These are phyloP conservation scores for Huntiella abstrusa DNA, from an alignment of 2,329 filamentous ascomycete species.

Conservation along the genomic window DNA sequence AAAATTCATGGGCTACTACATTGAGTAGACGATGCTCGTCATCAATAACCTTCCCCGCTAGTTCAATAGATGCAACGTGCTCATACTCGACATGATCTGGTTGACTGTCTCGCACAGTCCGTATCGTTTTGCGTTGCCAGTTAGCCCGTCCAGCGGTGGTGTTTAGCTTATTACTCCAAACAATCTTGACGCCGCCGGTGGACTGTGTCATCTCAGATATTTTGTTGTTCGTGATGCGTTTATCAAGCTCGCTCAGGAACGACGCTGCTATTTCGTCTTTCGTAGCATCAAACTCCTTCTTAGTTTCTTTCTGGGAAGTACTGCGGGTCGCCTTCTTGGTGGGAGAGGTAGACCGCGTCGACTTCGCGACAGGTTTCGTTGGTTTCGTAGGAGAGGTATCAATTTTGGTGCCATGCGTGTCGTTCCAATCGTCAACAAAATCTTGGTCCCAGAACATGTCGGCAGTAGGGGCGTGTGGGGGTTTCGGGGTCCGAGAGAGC, in stretches of 20 bases:
- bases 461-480: constrained; percentile 32
- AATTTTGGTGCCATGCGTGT: constrained; percentile 33
- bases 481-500: constrained; percentile 23
- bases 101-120: constrained; percentile 13
- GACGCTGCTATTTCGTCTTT: constrained; percentile 44
- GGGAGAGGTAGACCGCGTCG: not conserved
- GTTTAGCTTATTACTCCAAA: constrained; percentile 63
- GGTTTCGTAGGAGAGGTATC: constrained; percentile 2
- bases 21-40: constrained; percentile 62
- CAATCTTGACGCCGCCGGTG: constrained; percentile 51
- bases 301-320: constrained; percentile 23
- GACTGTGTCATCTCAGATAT: constrained; percentile 37
- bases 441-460: constrained; percentile 43
- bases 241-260: constrained; percentile 54
- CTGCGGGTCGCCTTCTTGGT: constrained; percentile 16
- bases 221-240: constrained; percentile 38
- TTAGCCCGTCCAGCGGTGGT: constrained; percentile 61
- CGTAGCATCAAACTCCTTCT: constrained; percentile 40
- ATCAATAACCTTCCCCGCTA: constrained; percentile 76
- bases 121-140: constrained; percentile 44
- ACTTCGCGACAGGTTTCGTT: constrained; percentile 9
- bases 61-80: constrained; percentile 63
- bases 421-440: constrained; percentile 43
- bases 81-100: constrained; percentile 17
- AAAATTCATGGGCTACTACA: constrained; percentile 91